A percentile compares a stretch with the other conserved stretches of the same genome.
Conservation (phyloP, 2,329 filamentous ascomycete species). For the Phoma herbarum region DNA sequence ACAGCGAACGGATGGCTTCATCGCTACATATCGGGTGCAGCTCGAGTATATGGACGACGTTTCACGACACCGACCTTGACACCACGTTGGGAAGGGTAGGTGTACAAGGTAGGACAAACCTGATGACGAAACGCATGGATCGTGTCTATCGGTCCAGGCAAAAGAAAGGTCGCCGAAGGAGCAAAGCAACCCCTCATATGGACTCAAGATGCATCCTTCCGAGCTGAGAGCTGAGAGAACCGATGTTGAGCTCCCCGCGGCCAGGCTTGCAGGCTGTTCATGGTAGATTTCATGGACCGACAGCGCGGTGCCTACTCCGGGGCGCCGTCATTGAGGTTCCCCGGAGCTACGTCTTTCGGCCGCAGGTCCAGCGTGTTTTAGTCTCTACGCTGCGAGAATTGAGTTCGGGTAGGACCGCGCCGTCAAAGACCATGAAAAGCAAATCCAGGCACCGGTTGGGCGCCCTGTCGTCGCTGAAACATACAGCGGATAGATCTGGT, state of each 20-base stretch:
- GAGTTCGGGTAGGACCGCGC: constrained; percentile 1
- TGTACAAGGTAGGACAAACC: constrained; percentile 26
- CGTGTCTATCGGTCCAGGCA: constrained; percentile 13
- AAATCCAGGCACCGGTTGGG: constrained; percentile 9
- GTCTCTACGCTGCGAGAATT: neutral
- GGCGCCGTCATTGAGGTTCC: constrained; percentile 2
- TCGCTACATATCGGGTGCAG: constrained; percentile 20
- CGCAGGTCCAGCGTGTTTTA: neutral
- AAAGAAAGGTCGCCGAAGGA: constrained; percentile 17
- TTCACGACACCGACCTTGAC: constrained; percentile 28
- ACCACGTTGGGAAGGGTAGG: constrained; percentile 25
- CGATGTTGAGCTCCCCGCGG: neutral
- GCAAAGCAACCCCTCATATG: constrained; percentile 3
- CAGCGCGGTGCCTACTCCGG: neutral
- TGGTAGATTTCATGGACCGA: neutral
- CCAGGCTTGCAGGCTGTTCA: constrained; percentile 1
- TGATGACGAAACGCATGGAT: constrained; percentile 9
- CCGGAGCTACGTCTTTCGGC: neutral
- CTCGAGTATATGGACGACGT: constrained; percentile 23
- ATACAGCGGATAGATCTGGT: constrained; percentile 14
- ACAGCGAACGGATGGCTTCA: constrained; percentile 11
- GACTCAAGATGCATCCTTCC: neutral
- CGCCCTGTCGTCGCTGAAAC: constrained; percentile 8
- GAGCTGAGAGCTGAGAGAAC: constrained; percentile 1
- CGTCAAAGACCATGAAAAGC: constrained; percentile 8